Evolutionary conservation across 495 filamentous ascomycete genomes (phyloP), one percentile per base, ranked within the genome.

Genomic region (Amniculicola lignicola): DNA sequence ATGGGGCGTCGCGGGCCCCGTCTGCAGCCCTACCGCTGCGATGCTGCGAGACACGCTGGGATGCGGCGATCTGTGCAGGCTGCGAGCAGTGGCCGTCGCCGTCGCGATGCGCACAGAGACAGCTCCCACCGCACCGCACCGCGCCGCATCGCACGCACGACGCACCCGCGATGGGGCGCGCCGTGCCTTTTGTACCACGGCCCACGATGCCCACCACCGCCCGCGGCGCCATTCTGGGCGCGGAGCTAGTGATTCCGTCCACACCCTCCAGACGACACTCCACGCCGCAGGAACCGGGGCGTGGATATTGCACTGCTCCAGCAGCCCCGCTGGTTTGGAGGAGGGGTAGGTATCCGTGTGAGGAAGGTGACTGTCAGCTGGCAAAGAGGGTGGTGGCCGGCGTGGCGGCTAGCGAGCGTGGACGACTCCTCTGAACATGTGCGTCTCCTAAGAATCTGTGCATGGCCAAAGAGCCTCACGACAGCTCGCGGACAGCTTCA

Each of bases 11-110:
- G 22, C 18, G 33, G 21, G 25, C 18, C 10, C 21, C 15, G 33
- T 16, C 50, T 61, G 51, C 58, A 56, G 58, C 58, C 58, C 58
- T 61, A 61, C 52, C n/a, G n/a, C 19, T 12, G 41, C 24, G 41
- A 12, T 45, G 7, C 41, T 45, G 41, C 41, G 14, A 5, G 10
- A 25, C 41, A 21, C 41, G 18, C 19, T 10, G n/a, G n/a, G n/a
- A n/a, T n/a, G 41, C 41, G 25, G 41, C 16, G 4, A 6, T 25
- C 19, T 22, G 24, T 22, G 18, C 12, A n/a, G 29, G n/a, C 29
- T 7, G 29, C 29, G n/a, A 7, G 29, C 29, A 33, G 7, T 7
- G 29, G 29, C 7, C 7, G 29, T n/a, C 7, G n/a, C n/a, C 29
- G 29, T 7, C 29, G 7, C 29, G 29, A 7, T n/a, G 29, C n/a